Evolutionary conservation across 2,329 filamentous ascomycete genomes (phyloP), one percentile per base, ranked within the genome.

Genomic region (Alternaria brassicae): DNA sequence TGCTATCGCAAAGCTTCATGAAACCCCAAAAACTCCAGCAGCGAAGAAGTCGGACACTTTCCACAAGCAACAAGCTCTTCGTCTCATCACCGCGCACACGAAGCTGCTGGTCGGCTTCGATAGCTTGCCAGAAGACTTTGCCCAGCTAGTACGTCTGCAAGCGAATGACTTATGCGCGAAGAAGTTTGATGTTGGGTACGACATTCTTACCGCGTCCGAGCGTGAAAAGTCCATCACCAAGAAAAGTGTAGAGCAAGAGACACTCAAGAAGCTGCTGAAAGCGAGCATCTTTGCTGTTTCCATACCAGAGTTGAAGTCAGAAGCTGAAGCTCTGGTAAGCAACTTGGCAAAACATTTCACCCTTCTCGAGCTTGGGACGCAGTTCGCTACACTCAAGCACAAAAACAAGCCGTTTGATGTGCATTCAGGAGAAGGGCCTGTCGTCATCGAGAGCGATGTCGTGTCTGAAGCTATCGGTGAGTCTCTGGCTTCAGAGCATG

Each of bases 31-130:
- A 75, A 79, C 81, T 2, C 75, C 82, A 13, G 78, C 82, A 19
- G 80, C 81, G 3, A 89, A 84, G 58, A 90, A 90, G 67, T 88
- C 91, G 34, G 94, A 98, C 71, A 82, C 82, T 0, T 95, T 91
- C 76, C 97, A 99, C 82, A 98, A 98, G 80, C 91, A 91, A 72
- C 93, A 99, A 78, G 92, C 96, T 0, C 88, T 97, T 67, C 89
- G 93, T 61, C 85, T 98, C 70, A 88, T 99, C 71, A 92, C 90
- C 66, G 86, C 93, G 0, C 93, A 98, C 70, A 83, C 97, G 52
- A 99, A 98, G 80, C 83, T 99, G 30, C 88, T 94, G 54, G 90
- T 99, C 57, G 95, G 95, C 4, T 88, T 88, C 61, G 95, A 99
- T 72, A 90, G 86, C 69, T 82, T 98, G 12, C 94, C 94, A 0